These are phyloP conservation scores for Penicillium turbatum DNA, from an alignment of 495 filamentous ascomycete genomes.

Conservation along the genomic window DNA sequence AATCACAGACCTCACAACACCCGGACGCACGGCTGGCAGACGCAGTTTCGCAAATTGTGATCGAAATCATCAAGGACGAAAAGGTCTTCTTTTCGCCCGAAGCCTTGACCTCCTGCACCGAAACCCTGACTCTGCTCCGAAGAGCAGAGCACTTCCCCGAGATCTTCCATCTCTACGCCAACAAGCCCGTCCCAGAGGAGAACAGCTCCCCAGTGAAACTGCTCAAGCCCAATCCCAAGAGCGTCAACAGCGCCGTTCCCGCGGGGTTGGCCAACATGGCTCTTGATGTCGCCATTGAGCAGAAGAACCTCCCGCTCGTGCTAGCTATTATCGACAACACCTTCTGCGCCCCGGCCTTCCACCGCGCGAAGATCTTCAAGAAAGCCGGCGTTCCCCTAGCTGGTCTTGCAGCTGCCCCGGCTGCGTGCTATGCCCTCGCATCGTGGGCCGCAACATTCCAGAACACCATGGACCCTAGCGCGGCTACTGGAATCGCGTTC, in stretches of 20 bases:
- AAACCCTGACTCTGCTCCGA: constrained; percentile 64
- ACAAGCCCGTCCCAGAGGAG: constrained; percentile 69
- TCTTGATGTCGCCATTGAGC: constrained; percentile 68
- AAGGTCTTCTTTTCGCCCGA: constrained; percentile 75
- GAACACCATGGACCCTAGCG: constrained; percentile 62
- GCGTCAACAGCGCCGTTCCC: constrained; percentile 66
- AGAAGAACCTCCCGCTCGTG: constrained; percentile 68
- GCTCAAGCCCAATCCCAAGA: constrained; percentile 59
- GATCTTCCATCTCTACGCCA: constrained; percentile 76
- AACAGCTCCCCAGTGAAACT: constrained; percentile 55
- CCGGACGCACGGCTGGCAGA: constrained; percentile 31
- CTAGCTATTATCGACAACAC: constrained; percentile 76
- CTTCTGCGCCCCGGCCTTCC: constrained; percentile 69
- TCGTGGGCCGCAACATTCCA: constrained; percentile 53
- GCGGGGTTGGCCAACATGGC: constrained; percentile 61
- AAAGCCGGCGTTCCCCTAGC: constrained; percentile 49
- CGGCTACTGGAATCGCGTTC: constrained; percentile 74
- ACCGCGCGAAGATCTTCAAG: constrained; percentile 57
- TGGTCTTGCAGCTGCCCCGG: constrained; percentile 55
- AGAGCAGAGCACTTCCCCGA: constrained; percentile 70
- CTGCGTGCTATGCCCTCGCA: constrained; percentile 66
- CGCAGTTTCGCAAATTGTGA: constrained; percentile 51
- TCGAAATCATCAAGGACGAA: constrained; percentile 65
- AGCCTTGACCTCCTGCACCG: constrained; percentile 65
- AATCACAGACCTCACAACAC: constrained; percentile 13